Base-by-base conservation (phyloP, 2,329 filamentous ascomycete species). In the Drechmeria coniospora region DNA sequence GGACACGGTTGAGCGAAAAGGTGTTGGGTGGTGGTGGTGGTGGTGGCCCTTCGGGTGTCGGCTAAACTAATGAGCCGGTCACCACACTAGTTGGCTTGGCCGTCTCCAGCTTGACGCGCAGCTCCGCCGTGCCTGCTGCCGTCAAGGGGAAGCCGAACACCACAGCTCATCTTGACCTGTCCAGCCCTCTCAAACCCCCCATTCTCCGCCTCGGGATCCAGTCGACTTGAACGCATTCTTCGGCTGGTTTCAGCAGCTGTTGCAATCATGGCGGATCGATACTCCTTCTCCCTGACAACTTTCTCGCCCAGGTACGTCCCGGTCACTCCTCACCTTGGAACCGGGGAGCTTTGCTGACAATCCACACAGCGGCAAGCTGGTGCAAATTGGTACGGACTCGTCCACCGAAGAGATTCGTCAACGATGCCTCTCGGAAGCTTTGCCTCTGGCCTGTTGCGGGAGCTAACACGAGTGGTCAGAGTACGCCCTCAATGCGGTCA, bases 401-500 rank as follows among this genome's bases (percentile, higher is more conserved):
- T 3, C 21, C 6, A 10, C n/a, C 14, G 6, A 5, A n/a, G 5
- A 8, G 26, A 6, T 4, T 14, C 18, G 3, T 9, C 20, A 4
- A 13, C 10, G 13, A 17, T 8, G 17, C 25, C 9, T 9, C 14
- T 25, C 11, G 13, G 8, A 18, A 4, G 11, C 6, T 15, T n/a
- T n/a, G n/a, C 16, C 11, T 17, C 10, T 20, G 18, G 6, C 10
- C 20, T 21, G 12, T n/a, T 6, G 6, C 5, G 12, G 10, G 12
- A n/a, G 20, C 20, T 21, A n/a, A 9, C 10, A 11, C 20, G 20
- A 11, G 13, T 18, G 22, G 36, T 30, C 45, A 98, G 90, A 98
- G 67, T 98, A 98, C 79, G 90, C 90, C 42, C 68, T 98, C 53
- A 95, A 95, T 55, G 90, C 90, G 37, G 90, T 98, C 55, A 98